Evolutionary conservation across 1,284 basidiomycete species (phyloP).

Genomic region (Coniferiporia sulphurascens): DNA sequence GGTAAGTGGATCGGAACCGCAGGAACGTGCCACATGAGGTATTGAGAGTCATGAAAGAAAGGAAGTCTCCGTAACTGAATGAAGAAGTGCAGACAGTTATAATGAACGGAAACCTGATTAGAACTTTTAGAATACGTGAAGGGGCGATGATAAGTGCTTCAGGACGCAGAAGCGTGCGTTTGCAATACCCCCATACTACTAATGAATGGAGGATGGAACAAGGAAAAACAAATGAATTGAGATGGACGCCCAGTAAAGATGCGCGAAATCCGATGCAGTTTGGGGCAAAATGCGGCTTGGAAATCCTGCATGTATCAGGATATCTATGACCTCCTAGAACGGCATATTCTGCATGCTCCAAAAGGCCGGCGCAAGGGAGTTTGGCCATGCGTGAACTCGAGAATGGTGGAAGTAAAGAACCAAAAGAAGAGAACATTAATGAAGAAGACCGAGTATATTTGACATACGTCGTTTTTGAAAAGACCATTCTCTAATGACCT

Average conservation of each 20-base stretch:
- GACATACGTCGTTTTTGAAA: conserved; percentile 56
- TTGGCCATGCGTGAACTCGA: background rate
- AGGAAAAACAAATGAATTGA: no score
- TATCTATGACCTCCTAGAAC: conserved; percentile 12
- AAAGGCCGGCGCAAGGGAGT: background rate
- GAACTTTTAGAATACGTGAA: no score
- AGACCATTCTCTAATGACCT: conserved; percentile 69
- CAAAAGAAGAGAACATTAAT: background rate
- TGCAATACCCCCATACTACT: no score
- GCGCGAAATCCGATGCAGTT: background rate
- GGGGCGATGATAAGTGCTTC: no score
- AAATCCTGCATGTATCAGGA: background rate
- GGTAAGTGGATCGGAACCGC: no score
- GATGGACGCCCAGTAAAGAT: background rate
- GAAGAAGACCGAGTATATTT: background rate
- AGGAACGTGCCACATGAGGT: no score
- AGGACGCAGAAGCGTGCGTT: no score
- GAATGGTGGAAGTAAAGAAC: background rate
- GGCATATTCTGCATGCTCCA: background rate
- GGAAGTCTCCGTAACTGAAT: no score
- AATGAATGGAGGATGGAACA: no score
- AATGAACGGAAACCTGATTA: no score
- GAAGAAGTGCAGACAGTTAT: no score
- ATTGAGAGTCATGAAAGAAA: no score
- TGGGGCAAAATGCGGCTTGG: background rate